phyloP scores from a whole-genome alignment of 2,329 filamentous ascomycete genomes.

The Plectosphaerella sp. region DNA sequence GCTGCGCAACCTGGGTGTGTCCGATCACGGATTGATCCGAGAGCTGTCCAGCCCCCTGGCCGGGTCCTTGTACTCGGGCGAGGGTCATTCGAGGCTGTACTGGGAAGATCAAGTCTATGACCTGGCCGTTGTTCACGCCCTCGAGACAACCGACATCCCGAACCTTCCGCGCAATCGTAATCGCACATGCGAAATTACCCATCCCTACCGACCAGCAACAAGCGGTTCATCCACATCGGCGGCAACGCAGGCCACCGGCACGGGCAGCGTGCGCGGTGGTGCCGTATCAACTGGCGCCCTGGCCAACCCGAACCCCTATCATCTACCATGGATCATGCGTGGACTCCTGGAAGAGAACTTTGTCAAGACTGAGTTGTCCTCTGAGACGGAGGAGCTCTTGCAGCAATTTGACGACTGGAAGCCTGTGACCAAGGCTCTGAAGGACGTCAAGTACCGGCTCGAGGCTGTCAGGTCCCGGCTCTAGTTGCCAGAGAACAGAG shows the following conservation, averaged over 20 bases:
- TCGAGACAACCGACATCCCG: conserved; percentile 62
- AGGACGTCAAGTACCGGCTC: conserved; percentile 91
- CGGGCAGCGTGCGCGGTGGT: conserved; percentile 15
- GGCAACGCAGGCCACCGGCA: neutral
- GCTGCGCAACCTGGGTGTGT: conserved; percentile 85
- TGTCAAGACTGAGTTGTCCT: conserved; percentile 73
- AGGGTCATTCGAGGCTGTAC: conserved; percentile 90
- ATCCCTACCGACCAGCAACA: neutral
- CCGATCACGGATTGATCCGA: conserved; percentile 88
- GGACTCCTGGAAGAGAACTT: conserved; percentile 88
- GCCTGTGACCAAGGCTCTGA: conserved; percentile 81
- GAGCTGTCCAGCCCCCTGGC: conserved; percentile 86
- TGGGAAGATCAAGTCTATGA: conserved; percentile 85
- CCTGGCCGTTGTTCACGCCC: conserved; percentile 66
- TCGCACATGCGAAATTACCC: conserved; percentile 16
- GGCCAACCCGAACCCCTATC: conserved; percentile 72
- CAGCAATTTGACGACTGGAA: conserved; percentile 91
- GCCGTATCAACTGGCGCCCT: conserved; percentile 21
- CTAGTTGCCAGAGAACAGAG: conserved; percentile 18
- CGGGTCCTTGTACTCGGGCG: conserved; percentile 84
- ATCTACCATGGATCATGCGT: conserved; percentile 92
- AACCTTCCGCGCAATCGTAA: conserved; percentile 20
- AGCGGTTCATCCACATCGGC: neutral
- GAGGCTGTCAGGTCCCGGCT: conserved; percentile 89
- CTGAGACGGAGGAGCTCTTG: conserved; percentile 76